phyloP scores from a whole-genome alignment of 805 yeast species.

The Candida rishiriensis region DNA sequence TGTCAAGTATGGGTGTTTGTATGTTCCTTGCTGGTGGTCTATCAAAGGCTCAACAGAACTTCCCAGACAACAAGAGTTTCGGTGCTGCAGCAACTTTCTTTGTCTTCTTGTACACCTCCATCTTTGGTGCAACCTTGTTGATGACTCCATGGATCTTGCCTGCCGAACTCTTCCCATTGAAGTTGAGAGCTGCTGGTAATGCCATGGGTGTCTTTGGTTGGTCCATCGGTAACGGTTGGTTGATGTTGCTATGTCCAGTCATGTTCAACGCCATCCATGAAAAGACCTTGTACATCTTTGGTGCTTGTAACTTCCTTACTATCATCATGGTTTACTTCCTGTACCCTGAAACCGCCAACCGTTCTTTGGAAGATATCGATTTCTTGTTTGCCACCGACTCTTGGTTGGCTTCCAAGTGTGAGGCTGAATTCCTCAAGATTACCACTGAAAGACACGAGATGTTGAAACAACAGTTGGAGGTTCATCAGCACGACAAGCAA shows the following conservation, averaged over 20 bases:
- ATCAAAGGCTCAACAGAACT: slow-evolving; percentile 22
- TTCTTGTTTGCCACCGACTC: slow-evolving; percentile 11
- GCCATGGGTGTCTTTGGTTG: slow-evolving; percentile 26
- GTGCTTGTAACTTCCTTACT: slow-evolving; percentile 22
- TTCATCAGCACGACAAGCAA: neutral
- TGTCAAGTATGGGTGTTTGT: slow-evolving; percentile 31
- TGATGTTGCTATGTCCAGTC: slow-evolving; percentile 29
- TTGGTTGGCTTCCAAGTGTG: slow-evolving; percentile 10
- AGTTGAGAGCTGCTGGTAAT: slow-evolving; percentile 25
- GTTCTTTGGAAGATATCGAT: slow-evolving; percentile 37
- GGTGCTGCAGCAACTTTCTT: slow-evolving; percentile 34
- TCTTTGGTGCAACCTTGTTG: slow-evolving; percentile 27
- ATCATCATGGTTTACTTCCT: slow-evolving; percentile 34
- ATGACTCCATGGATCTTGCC: slow-evolving; percentile 24
- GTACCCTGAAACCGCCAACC: slow-evolving; percentile 43
- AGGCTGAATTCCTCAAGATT: slow-evolving; percentile 9
- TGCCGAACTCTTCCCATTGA: slow-evolving; percentile 23
- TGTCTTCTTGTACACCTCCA: slow-evolving; percentile 33
- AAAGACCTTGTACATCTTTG: slow-evolving; percentile 30
- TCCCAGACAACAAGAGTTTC: slow-evolving; percentile 22
- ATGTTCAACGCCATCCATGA: slow-evolving; percentile 28
- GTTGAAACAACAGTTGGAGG: neutral
- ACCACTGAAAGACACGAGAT: slow-evolving; percentile 4
- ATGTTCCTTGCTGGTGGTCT: slow-evolving; percentile 40
- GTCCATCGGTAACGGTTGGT: slow-evolving; percentile 33